These are phyloP conservation scores for Ceriops zippeliana DNA, from an alignment of 345 rosid species.

Conservation along the genomic window DNA sequence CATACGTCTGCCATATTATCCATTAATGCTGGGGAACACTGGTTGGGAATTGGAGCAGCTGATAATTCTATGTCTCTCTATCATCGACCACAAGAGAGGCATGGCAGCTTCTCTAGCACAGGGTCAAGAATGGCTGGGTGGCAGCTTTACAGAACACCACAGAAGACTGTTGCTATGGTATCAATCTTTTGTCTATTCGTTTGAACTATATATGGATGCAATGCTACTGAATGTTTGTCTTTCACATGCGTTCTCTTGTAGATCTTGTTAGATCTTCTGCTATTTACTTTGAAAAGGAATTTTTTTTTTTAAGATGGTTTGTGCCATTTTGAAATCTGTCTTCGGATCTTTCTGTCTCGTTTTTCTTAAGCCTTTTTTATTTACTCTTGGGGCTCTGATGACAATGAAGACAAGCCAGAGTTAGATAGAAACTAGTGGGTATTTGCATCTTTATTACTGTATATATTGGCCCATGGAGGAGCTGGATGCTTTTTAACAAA, in stretches of 20 bases:
- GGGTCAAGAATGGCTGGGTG: slow-evolving; percentile 87
- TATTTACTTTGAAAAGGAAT: too few relatives aligned
- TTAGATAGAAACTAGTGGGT: too few relatives aligned
- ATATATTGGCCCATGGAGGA: too few relatives aligned
- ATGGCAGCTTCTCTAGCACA: slow-evolving; percentile 46
- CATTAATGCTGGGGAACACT: slow-evolving; percentile 86
- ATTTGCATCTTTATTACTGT: too few relatives aligned
- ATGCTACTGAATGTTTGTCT: too few relatives aligned
- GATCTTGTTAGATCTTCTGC: too few relatives aligned
- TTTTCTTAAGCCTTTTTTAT: too few relatives aligned
- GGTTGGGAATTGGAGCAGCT: slow-evolving; percentile 98
- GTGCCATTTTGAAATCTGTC: not conserved
- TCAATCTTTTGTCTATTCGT: slow-evolving; percentile 19
- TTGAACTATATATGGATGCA: not conserved
- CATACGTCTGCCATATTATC: slow-evolving; percentile 77
- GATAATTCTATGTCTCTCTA: slow-evolving; percentile 99
- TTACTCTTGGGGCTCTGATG: too few relatives aligned
- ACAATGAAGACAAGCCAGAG: too few relatives aligned
- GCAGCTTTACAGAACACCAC: slow-evolving; percentile 98
- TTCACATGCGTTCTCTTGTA: too few relatives aligned
- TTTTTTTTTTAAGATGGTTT: not conserved
- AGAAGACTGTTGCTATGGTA: slow-evolving; percentile 86
- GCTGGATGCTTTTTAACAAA: too few relatives aligned
- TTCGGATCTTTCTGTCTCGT: not conserved
- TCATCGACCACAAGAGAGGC: slow-evolving; percentile 87